Conservation (phyloP, 1,139 yeast genomes). For the Kodamaea plutei region DNA sequence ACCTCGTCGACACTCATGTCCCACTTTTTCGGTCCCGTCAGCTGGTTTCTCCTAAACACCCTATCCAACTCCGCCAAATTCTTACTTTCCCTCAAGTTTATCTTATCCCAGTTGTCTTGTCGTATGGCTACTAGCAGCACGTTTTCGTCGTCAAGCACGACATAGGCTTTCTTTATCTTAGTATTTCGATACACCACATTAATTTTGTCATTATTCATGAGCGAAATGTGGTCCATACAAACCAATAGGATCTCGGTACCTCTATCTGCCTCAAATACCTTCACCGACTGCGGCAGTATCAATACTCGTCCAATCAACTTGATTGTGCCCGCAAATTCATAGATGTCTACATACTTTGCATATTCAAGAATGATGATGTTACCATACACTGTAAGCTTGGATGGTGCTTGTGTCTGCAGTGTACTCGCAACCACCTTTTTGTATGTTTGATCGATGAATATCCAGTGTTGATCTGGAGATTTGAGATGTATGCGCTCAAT, state of each 20-base stretch:
- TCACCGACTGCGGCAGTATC: no score
- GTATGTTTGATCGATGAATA: no score
- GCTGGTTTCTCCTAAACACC: constrained; percentile 8
- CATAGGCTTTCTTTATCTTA: constrained; percentile 8
- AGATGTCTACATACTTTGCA: no score
- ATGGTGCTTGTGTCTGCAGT: no score
- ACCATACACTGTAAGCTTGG: no score
- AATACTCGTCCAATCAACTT: no score
- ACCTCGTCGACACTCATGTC: constrained; percentile 19
- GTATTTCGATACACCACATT: constrained; percentile 8
- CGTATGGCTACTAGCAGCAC: background rate
- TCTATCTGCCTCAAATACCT: constrained; percentile 2
- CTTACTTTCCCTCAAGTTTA: background rate
- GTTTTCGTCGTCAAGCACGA: constrained; percentile 6
- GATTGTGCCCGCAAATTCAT: no score
- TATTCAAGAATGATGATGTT: no score
- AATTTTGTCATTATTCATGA: constrained; percentile 9
- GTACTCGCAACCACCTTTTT: no score
- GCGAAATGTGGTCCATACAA: constrained; percentile 13
- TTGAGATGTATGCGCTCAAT: no score
- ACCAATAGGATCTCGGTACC: constrained; percentile 5
- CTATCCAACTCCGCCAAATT: constrained; percentile 6
- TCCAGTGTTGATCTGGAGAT: no score
- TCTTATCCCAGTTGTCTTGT: background rate
- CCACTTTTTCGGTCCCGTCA: constrained; percentile 5